phyloP scores from a whole-genome alignment of 1,284 basidiomycete genomes.

The Leccinum insolens region DNA sequence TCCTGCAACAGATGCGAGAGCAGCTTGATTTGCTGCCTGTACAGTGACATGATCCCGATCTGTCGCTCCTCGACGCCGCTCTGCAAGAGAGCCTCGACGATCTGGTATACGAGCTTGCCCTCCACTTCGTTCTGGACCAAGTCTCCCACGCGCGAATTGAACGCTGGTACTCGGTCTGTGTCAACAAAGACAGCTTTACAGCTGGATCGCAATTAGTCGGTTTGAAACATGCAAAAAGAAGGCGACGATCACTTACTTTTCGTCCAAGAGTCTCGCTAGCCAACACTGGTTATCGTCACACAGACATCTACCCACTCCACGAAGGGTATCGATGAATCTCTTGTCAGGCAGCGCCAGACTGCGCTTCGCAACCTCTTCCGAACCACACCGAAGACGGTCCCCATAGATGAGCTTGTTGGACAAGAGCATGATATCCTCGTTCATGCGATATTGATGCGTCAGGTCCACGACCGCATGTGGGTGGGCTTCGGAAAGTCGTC shows the following conservation, averaged over 20 bases:
- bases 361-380: slow-evolving; percentile 65
- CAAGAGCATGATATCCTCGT: slow-evolving; percentile 92
- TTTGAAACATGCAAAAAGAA: not conserved
- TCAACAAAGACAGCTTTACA: slow-evolving; percentile 92
- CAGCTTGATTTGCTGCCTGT: slow-evolving; percentile 94
- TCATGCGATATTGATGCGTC: slow-evolving; percentile 94
- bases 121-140: slow-evolving; percentile 90
- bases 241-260: slow-evolving; percentile 47
- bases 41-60: slow-evolving; percentile 89
- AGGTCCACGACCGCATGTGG: slow-evolving; percentile 84
- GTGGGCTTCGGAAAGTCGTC: slow-evolving; percentile 84
- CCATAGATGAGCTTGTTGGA: slow-evolving; percentile 91
- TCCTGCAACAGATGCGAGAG: slow-evolving; percentile 60
- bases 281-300: slow-evolving; percentile 58
- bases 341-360: slow-evolving; percentile 57
- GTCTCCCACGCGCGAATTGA: slow-evolving; percentile 83
- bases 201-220: slow-evolving; percentile 40
- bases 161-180: slow-evolving; percentile 79
- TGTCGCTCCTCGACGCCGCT: slow-evolving; percentile 71
- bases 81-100: slow-evolving; percentile 64
- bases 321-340: slow-evolving; percentile 44
- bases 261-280: slow-evolving; percentile 68
- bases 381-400: slow-evolving; percentile 80
- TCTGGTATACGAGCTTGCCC: slow-evolving; percentile 64
- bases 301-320: slow-evolving; percentile 33